phyloP scores from a whole-genome alignment of 2,329 filamentous ascomycete genomes.

The Phialophora macrospora region DNA sequence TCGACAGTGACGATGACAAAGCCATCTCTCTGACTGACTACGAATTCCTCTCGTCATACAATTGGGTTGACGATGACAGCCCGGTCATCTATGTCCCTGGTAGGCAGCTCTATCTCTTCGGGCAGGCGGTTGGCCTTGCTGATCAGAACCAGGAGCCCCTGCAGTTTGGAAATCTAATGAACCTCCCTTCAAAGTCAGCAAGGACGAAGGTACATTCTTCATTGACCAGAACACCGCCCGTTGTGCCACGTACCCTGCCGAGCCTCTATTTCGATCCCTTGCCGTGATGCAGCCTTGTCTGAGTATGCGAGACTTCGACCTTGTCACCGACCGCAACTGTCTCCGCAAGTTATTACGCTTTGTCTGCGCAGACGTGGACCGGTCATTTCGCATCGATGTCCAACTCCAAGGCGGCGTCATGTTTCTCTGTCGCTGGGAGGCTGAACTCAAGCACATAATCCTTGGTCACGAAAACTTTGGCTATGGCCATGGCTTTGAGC shows the following conservation, averaged over 20 bases:
- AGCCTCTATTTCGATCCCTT: slow-evolving; percentile 36
- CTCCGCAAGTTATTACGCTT: slow-evolving; percentile 51
- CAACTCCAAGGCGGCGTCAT: background rate
- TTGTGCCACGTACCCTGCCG: slow-evolving; percentile 41
- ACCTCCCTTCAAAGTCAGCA: slow-evolving; percentile 33
- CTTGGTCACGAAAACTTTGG: slow-evolving; percentile 48
- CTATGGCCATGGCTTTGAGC: slow-evolving; percentile 55
- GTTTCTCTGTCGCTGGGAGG: background rate
- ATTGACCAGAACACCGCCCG: slow-evolving; percentile 54
- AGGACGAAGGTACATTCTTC: slow-evolving; percentile 47
- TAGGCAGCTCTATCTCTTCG: slow-evolving; percentile 20
- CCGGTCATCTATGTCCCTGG: slow-evolving; percentile 57
- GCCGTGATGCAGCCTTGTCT: background rate
- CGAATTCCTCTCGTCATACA: slow-evolving; percentile 56
- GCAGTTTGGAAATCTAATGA: background rate
- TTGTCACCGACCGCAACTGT: slow-evolving; percentile 55
- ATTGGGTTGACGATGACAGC: slow-evolving; percentile 51
- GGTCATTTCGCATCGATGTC: slow-evolving; percentile 1
- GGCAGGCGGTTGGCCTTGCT: background rate
- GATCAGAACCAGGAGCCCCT: background rate
- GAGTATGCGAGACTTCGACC: background rate
- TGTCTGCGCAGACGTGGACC: slow-evolving; percentile 44
- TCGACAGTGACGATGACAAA: background rate
- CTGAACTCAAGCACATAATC: slow-evolving; percentile 38
- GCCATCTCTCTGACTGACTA: slow-evolving; percentile 33